Conservation (phyloP, 129 eudicot genomes). For the Heracleum sosnowskyi region DNA sequence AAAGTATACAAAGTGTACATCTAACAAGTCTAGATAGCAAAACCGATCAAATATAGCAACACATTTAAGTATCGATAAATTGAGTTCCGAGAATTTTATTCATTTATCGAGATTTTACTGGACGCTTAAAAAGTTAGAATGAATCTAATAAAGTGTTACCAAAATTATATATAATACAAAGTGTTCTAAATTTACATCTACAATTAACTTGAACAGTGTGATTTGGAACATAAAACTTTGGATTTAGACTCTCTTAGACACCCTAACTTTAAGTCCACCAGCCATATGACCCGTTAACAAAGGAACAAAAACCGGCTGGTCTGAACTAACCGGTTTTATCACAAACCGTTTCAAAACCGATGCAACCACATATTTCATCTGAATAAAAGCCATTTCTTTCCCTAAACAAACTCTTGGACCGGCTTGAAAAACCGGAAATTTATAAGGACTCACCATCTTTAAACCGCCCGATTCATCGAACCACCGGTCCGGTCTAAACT, state of each 20-base stretch:
- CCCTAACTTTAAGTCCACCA: constrained; percentile 46
- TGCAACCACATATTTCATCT: constrained; percentile 58
- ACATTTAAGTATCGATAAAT: too few species aligned
- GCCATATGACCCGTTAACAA: constrained; percentile 49
- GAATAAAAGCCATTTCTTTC: constrained; percentile 52
- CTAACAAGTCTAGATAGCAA: too few species aligned
- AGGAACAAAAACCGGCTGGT: constrained; percentile 36
- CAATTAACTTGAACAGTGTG: background rate
- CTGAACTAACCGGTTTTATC: constrained; percentile 26
- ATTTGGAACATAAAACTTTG: background rate
- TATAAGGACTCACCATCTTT: constrained; percentile 34
- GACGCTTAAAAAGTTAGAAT: background rate
- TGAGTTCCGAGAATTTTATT: too few species aligned
- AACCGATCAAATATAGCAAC: too few species aligned
- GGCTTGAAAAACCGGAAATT: constrained; percentile 59
- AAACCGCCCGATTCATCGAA: constrained; percentile 24
- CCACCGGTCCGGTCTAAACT: constrained; percentile 66
- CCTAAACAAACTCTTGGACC: constrained; percentile 71
- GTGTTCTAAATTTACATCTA: background rate
- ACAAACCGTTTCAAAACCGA: constrained; percentile 42
- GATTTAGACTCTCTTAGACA: constrained; percentile 15
- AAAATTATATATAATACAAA: background rate
- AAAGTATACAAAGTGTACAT: too few species aligned
- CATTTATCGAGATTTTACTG: too few species aligned
- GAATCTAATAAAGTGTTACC: too few species aligned